Evolutionary conservation across 371 early-diverging fungal species (phyloP).

Genomic region (Polyrhizophydium stewartii): DNA sequence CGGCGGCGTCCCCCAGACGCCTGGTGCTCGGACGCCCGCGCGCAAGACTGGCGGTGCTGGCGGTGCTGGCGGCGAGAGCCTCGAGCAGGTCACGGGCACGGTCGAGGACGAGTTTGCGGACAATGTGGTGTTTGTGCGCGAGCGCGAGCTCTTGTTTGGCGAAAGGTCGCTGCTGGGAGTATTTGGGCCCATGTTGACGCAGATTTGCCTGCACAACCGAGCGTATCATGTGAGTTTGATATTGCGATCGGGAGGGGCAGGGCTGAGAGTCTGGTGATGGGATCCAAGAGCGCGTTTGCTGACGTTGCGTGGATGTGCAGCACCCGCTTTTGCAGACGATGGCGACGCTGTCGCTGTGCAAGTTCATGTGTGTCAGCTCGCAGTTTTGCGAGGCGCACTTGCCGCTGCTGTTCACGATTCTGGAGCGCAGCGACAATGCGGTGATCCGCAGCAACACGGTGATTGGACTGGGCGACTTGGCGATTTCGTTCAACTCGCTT

Average conservation of each 20-base stretch:
- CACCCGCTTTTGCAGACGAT: conserved; percentile 76
- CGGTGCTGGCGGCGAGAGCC: conserved; percentile 9
- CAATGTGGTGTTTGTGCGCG: conserved; percentile 75
- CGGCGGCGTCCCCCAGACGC: background rate
- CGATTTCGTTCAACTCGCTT: conserved; percentile 89
- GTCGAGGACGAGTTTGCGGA: conserved; percentile 95
- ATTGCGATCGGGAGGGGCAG: too few relatives aligned
- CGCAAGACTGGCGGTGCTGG: background rate
- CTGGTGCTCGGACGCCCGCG: background rate
- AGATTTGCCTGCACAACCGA: conserved; percentile 76
- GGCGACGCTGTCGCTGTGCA: conserved; percentile 81
- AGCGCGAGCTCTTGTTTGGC: conserved; percentile 84
- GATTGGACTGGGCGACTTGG: conserved; percentile 95
- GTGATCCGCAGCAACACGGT: conserved; percentile 68
- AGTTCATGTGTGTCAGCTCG: conserved; percentile 94
- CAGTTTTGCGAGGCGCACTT: conserved; percentile 89
- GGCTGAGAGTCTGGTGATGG: background rate
- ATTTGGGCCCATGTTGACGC: conserved; percentile 77
- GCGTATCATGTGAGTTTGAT: conserved; percentile 61
- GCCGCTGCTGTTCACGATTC: conserved; percentile 83
- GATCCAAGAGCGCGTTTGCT: background rate
- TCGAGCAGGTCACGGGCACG: conserved; percentile 84
- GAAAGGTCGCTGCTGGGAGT: conserved; percentile 65
- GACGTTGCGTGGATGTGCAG: conserved; percentile 24
- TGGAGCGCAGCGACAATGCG: conserved; percentile 75